Conservation (phyloP, 2,329 filamentous ascomycete species). For the Cytospora leucostoma region DNA sequence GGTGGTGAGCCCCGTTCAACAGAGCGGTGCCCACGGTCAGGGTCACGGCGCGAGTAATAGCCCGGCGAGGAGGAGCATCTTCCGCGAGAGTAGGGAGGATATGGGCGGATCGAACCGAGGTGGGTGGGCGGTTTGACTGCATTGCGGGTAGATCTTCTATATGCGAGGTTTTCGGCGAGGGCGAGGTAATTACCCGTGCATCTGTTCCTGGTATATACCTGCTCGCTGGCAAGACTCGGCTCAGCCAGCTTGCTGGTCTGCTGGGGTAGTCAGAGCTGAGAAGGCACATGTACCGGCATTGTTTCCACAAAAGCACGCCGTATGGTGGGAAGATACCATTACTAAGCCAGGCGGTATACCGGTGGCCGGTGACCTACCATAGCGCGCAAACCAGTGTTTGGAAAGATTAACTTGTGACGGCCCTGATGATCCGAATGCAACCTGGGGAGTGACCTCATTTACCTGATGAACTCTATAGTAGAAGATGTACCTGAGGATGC, state of each 20-base stretch:
- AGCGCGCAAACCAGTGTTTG: no score
- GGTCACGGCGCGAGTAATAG: conserved; percentile 20
- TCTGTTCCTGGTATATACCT: background rate
- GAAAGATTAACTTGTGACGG: no score
- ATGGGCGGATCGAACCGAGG: conserved; percentile 32
- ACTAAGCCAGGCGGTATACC: background rate
- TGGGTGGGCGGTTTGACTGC: background rate
- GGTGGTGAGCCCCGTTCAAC: conserved; percentile 22
- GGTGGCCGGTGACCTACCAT: no score
- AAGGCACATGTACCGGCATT: background rate
- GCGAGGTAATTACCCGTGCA: no score
- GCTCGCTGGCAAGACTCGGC: background rate
- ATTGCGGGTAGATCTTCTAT: no score
- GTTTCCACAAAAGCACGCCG: background rate
- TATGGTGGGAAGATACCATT: background rate
- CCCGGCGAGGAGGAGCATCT: conserved; percentile 41
- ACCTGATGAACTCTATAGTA: no score
- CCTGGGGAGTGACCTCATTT: no score
- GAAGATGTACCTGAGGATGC: no score
- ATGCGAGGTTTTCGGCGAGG: no score
- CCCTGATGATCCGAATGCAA: no score
- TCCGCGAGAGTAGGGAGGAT: conserved; percentile 46
- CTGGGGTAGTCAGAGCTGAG: background rate
- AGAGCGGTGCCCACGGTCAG: conserved; percentile 10
- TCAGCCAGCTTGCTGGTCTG: background rate